Base-by-base conservation (phyloP, 1,284 basidiomycete species). In the Ceraceosorus guamensis region DNA sequence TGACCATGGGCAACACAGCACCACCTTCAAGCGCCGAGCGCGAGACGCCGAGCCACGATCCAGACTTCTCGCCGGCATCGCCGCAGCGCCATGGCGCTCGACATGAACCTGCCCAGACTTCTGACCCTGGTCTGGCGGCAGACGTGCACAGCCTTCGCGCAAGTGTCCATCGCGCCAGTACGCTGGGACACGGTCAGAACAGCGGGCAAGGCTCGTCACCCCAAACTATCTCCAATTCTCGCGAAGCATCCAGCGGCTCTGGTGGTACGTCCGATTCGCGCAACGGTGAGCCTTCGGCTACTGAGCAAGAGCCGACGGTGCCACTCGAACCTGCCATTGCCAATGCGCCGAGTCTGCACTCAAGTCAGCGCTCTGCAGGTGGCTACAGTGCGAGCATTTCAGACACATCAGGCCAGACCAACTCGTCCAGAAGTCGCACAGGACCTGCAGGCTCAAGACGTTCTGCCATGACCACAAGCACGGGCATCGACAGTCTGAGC, bases 361-460 rank as follows among this genome's bases (percentile, higher is more conserved):
- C 18, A 11, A 14, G 34, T 39, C 32, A 48, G 52, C 13, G 48
- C 52, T 52, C 31, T 41, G n/a, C 32, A 16, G 16, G 45, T 18
- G 66, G 62, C n/a, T 60, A 67, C 31, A 55, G 59, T 4, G 57
- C 66, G 3, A 67, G 62, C 31, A 54, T 60, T 2, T 67, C 64
- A 2, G 55, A 57, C 52, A 58, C 58, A 0, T 63, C 59, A 13
- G 45, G 48, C 18, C 32, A 48, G 16, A 53, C n/a, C 14, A 53
- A 46, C 32, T 31, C 32, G 6, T 48, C 44, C 8, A 13, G 33
- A 18, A 13, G 16, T 13, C 35, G 35, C 14, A 14, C 18, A n/a
- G 31, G 35, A 5, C 31, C 47, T 16, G 16, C 24, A 6, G 35
- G 8, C 11, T 33, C 47, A 31, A 14, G 35, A n/a, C 31, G 35